Percentiles rank a stretch among this genome's conserved stretches.
These are phyloP conservation scores for Macadamia tetraphylla DNA, from an alignment of 164 flowering plant species.

Conservation along the genomic window DNA sequence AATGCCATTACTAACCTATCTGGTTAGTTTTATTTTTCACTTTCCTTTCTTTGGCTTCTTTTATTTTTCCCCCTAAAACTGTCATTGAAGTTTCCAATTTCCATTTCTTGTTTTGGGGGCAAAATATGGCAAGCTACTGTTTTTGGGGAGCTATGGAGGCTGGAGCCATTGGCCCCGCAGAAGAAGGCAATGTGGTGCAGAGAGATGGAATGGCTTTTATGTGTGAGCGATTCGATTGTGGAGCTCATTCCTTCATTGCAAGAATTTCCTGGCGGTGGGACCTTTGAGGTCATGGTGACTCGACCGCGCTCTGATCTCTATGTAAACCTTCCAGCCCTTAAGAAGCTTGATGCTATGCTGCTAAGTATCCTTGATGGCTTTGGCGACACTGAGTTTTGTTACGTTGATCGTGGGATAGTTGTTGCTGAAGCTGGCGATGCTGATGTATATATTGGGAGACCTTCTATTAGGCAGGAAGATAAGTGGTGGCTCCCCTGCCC, in stretches of 20 bases:
- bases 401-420: conserved; percentile 54
- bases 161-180: conserved; percentile 62
- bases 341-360: conserved; percentile 74
- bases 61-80: background rate
- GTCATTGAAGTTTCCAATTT: background rate
- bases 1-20: conserved; percentile 84
- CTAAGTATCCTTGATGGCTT: conserved; percentile 62
- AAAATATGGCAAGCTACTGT: conserved; percentile 45
- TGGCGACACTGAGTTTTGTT: conserved; percentile 46
- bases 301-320: conserved; percentile 63
- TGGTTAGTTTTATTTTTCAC: conserved; percentile 27
- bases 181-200: conserved; percentile 69
- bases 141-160: conserved; percentile 78
- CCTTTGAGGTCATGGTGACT: conserved; percentile 70
- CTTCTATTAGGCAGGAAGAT: conserved; percentile 59
- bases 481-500: conserved; percentile 91
- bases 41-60: background rate
- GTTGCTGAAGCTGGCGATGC: conserved; percentile 28
- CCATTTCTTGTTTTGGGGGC: background rate
- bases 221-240: conserved; percentile 67
- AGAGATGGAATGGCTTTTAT: conserved; percentile 84
- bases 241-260: conserved; percentile 68
- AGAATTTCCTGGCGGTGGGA: conserved; percentile 66
- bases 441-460: conserved; percentile 24
- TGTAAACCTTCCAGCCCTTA: conserved; percentile 69